These are phyloP conservation scores for Metschnikowia koreensis DNA, from an alignment of 805 yeast genomes.

Conservation along the genomic window DNA sequence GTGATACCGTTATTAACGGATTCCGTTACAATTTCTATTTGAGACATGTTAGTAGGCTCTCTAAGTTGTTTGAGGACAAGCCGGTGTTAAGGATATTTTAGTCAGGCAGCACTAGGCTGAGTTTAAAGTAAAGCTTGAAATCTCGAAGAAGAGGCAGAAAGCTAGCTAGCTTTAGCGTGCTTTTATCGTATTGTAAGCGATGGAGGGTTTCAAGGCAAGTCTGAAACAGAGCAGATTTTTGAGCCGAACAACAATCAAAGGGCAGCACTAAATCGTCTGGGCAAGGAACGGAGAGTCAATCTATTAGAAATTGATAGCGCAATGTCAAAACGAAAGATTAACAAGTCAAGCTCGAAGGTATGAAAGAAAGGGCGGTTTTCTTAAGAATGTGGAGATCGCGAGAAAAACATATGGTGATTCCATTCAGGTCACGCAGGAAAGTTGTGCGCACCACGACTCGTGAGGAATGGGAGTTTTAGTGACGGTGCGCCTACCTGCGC, in stretches of 20 bases:
- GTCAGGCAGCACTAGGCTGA: too few species aligned
- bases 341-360: not conserved
- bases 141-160: not conserved
- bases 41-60: constrained; percentile 39
- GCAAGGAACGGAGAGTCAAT: not conserved
- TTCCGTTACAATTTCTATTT: constrained; percentile 53
- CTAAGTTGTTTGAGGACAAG: not conserved
- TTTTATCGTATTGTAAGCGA: not conserved
- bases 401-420: constrained; percentile 8
- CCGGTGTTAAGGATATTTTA: not conserved
- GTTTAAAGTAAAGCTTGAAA: too few species aligned
- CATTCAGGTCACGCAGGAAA: constrained; percentile 19
- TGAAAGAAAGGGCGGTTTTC: constrained; percentile 6
- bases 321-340: not conserved
- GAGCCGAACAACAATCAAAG: not conserved
- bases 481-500: constrained; percentile 1
- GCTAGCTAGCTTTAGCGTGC: not conserved
- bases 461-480: not conserved
- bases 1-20: constrained; percentile 71
- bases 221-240: not conserved
- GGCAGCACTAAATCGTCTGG: not conserved
- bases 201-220: not conserved
- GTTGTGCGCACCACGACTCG: constrained; percentile 17
- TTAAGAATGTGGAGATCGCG: constrained; percentile 16
- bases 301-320: not conserved